These are phyloP conservation scores for Botrytis hyacinthi DNA, from an alignment of 2,329 filamentous ascomycete genomes.

Conservation along the genomic window DNA sequence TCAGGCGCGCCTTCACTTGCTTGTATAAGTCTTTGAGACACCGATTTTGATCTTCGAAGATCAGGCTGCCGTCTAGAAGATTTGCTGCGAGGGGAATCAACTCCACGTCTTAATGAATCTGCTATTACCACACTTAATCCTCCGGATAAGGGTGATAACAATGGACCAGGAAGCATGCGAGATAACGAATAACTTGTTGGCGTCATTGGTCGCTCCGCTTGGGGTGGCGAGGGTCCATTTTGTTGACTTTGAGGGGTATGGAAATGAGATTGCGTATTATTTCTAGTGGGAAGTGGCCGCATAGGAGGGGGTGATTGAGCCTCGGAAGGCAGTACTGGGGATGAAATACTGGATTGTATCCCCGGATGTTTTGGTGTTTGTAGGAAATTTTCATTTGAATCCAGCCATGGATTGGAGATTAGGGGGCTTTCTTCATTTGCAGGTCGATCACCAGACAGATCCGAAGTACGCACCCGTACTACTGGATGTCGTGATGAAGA, in stretches of 20 bases:
- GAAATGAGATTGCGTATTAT: conserved; percentile 32
- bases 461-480: conserved; percentile 24
- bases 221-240: conserved; percentile 39
- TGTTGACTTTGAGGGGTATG: conserved; percentile 36
- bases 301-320: conserved; percentile 30
- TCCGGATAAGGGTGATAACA: conserved; percentile 59
- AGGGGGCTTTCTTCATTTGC: conserved; percentile 30
- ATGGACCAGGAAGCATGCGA: conserved; percentile 54
- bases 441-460: conserved; percentile 17
- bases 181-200: conserved; percentile 49
- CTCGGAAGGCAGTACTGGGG: conserved; percentile 36
- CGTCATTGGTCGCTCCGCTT: conserved; percentile 42
- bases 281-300: conserved; percentile 30
- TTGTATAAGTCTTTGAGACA: conserved; percentile 30
- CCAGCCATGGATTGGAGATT: conserved; percentile 35
- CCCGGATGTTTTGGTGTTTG: conserved; percentile 29
- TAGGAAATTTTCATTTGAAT: conserved; percentile 29
- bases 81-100: conserved; percentile 43
- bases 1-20: conserved; percentile 25
- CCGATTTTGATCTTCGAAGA: conserved; percentile 34
- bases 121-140: conserved; percentile 63
- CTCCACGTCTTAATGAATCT: conserved; percentile 59
- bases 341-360: conserved; percentile 30
- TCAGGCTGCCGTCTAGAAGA: conserved; percentile 34
- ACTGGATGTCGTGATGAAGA: conserved; percentile 31